Base-by-base conservation (phyloP, 1,284 basidiomycete genomes). In the Pascua sp. region DNA sequence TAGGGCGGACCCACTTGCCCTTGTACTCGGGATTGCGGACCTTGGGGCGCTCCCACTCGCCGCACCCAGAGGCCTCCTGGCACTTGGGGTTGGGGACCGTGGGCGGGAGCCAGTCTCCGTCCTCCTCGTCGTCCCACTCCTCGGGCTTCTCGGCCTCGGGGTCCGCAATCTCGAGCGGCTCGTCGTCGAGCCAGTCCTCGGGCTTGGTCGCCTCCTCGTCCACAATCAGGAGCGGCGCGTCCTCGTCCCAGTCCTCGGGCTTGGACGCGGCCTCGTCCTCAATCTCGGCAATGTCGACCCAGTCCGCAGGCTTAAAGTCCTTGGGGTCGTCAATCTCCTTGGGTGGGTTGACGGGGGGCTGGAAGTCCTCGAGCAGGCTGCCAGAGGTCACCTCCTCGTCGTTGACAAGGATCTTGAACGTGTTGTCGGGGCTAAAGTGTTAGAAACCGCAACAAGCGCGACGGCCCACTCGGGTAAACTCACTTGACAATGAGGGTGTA, bases 71-170 rank as follows among this genome's bases (percentile, higher is more conserved):
- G 59, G 86, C 92, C 58, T 87, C 88, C 64, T 86, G 82, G 72
- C 94, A 97, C 76, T 87, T 89, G 68, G 93, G 90, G 83, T 97
- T 97, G 63, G 84, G 80, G 57, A 98, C 81, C 60, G 85, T 85
- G 36, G 95, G 93, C 11, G 93, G 85, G 61, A 97, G 84, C 92
- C 93, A 99, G 73, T 98, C 95, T 77, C 96, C 96, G 70, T 98
- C 95, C 77, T 98, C 95, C 77, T 98, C 96, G 67, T 98, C 75
- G 73, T 97, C 94, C 96, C 96, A 99, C 79, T 99, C 96, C 76
- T 98, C 95, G 37, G 96, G 96, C 84, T 98, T 98, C 80, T 88
- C 85, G 47, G 92, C 88, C 66, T 93, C 90, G 63, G 96, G 94
- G 77, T 98, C 96, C 51, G 92, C 85, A 65, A 98, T 85, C 51